A percentile compares a stretch with the other conserved stretches of the same genome.
Evolutionary conservation across 192 early-diverging fungal species (phyloP).

Genomic region (Coemansia sp.): DNA sequence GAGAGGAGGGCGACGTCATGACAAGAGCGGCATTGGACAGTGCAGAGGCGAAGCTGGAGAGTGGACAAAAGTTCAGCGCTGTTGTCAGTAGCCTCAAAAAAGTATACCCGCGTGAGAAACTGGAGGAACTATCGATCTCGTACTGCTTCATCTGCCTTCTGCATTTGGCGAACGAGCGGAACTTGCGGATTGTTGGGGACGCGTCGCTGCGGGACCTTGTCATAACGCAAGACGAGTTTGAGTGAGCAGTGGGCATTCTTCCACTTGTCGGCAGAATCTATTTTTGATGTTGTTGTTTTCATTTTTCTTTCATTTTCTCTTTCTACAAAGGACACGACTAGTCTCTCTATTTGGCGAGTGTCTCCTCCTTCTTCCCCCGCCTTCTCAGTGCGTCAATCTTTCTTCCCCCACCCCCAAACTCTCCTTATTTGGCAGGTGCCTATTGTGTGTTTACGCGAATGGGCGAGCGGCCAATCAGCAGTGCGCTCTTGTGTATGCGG

Average conservation of each 20-base stretch:
- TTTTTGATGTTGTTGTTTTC: not conserved
- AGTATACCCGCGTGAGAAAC: constrained; percentile 74
- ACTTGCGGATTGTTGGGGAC: constrained; percentile 66
- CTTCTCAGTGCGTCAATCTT: constrained; percentile 5
- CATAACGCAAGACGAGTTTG: constrained; percentile 53
- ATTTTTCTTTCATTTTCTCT: constrained; percentile 7
- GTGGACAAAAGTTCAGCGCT: constrained; percentile 71
- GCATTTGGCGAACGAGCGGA: constrained; percentile 95
- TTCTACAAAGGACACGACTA: not conserved
- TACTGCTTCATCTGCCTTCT: constrained; percentile 97
- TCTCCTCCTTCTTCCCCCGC: not conserved
- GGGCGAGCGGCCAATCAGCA: constrained; percentile 5
- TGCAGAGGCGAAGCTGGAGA: constrained; percentile 44
- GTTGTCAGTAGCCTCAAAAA: constrained; percentile 72
- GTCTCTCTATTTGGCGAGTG: not conserved
- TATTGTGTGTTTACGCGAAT: constrained; percentile 7
- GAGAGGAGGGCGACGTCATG: constrained; percentile 15
- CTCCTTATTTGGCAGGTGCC: constrained; percentile 3
- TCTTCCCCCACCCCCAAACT: not conserved
- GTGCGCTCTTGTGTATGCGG: constrained; percentile 9
- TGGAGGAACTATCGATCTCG: constrained; percentile 92
- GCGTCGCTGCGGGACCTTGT: constrained; percentile 53
- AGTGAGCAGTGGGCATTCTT: constrained; percentile 18
- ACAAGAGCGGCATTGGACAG: constrained; percentile 1
- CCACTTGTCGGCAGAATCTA: not conserved